Percentiles rank a stretch among this genome's conserved stretches.
These are phyloP conservation scores for Taphrina communis DNA, from an alignment of 1,139 yeast genomes.

Conservation along the genomic window DNA sequence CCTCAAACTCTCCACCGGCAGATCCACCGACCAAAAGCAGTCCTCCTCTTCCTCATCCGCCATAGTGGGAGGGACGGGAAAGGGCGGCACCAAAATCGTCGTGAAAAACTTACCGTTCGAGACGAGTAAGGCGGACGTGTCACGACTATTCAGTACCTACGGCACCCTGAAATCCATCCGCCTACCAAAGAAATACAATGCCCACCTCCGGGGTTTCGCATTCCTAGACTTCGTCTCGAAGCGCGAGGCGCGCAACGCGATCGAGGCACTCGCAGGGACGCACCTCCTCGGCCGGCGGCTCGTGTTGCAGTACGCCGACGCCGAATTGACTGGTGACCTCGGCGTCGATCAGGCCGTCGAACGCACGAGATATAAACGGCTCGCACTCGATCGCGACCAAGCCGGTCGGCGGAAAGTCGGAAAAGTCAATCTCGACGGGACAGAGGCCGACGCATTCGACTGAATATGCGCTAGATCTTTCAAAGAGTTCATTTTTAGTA, in stretches of 20 bases:
- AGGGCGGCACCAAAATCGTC: constrained; percentile 69
- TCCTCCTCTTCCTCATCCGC: constrained; percentile 43
- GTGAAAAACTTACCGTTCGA: constrained; percentile 97
- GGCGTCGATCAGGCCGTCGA: constrained; percentile 31
- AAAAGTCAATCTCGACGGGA: constrained; percentile 27
- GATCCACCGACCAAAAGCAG: constrained; percentile 56
- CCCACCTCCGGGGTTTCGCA: constrained; percentile 95
- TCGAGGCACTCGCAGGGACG: constrained; percentile 91
- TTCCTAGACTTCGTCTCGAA: constrained; percentile 88
- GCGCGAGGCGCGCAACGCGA: constrained; percentile 94
- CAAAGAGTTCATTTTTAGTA: no score
- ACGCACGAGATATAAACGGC: constrained; percentile 23
- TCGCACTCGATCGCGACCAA: constrained; percentile 23
- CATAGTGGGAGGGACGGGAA: constrained; percentile 46
- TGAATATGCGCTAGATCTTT: background rate
- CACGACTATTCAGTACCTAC: constrained; percentile 77
- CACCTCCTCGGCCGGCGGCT: constrained; percentile 94
- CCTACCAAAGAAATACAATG: constrained; percentile 94
- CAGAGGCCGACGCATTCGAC: constrained; percentile 13
- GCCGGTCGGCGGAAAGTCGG: constrained; percentile 34
- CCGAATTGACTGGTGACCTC: constrained; percentile 26
- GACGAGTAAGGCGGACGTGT: constrained; percentile 87
- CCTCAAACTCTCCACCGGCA: constrained; percentile 76
- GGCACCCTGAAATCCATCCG: constrained; percentile 94
- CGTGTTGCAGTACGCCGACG: constrained; percentile 87